phyloP scores from a whole-genome alignment of 129 eudicot species.

The Tagetes patula region DNA sequence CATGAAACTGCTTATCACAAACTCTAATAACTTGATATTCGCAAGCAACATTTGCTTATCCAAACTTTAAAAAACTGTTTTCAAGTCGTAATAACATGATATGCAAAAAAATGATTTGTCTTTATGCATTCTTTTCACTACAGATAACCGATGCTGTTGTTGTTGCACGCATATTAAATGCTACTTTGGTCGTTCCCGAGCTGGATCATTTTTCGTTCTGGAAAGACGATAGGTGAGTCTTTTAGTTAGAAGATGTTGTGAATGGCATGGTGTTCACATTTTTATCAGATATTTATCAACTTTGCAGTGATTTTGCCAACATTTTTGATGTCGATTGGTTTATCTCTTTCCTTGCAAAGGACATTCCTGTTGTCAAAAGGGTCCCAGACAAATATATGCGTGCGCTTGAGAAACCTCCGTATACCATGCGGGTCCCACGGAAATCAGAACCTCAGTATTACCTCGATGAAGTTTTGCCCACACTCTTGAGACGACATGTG shows the following conservation, averaged over 20 bases:
- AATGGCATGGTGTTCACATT: conserved; percentile 21
- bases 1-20: neutral
- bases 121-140: conserved; percentile 25
- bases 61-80: neutral
- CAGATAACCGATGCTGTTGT: conserved; percentile 97
- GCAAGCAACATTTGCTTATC: neutral
- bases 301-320: conserved; percentile 80
- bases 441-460: conserved; percentile 92
- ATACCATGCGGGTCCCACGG: conserved; percentile 93
- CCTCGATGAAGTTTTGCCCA: conserved; percentile 79
- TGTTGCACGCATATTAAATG: conserved; percentile 90
- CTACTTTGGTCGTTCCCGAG: conserved; percentile 87
- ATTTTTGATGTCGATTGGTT: conserved; percentile 94
- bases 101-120: neutral
- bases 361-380: conserved; percentile 69
- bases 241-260: conserved; percentile 15
- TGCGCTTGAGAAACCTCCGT: conserved; percentile 89
- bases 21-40: neutral
- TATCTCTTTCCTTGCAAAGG: conserved; percentile 83
- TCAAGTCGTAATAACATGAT: neutral
- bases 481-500: conserved; percentile 85
- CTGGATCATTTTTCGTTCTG: conserved; percentile 91
- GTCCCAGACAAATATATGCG: conserved; percentile 90
- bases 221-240: conserved; percentile 87
- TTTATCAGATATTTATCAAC: conserved; percentile 4